Evolutionary conservation across 148 eudicot genomes (phyloP), one percentile per base, ranked within the genome.

Genomic region (Rhododendron kiyosumense): DNA sequence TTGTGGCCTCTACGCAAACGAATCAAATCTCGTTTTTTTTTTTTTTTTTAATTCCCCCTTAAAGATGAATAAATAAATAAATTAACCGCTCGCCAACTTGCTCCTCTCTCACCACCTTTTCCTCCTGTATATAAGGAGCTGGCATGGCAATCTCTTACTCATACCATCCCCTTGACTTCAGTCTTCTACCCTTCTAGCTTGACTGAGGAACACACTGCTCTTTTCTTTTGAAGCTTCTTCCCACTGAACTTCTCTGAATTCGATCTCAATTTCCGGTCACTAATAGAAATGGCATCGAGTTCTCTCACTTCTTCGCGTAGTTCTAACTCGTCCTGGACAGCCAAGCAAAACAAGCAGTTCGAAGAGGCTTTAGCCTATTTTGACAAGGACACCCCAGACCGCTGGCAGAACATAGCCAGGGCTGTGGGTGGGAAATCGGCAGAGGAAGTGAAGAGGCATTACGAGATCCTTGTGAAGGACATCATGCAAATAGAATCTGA

Each of bases 321-420:
- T 57, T 90, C 90, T 14, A 65, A 86, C 61, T 87, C 91, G 8
- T 86, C 89, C 17, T 93, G 95, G 95, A 88, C 95, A 15, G 86
- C 71, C 0, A 90, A 85, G 89, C 91, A 93, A 81, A 92, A 93
- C 93, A 93, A 93, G 89, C 91, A 89, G 83, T 93, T 93, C 45
- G 95, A 93, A 85, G 91, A 87, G 36, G 95, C 95, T 36, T 84
- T 93, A 6, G 95, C 95, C 28, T 82, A 52, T 77, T 92, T 80
- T 49, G 94, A 93, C 88, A 90, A 88, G 89, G 95, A 92, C 67
- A 93, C 93, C 32, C 93, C 95, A 3, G 95, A 93, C 84, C 90
- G 95, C 8, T 93, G 95, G 95, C 93, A 92, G 11, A 93, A 93
- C 30, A 71, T 93, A 13, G 95, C 94, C 71, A 85, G 89, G 85